Base-by-base conservation (phyloP, 2,329 filamentous ascomycete species). In the Xylaria sp. region DNA sequence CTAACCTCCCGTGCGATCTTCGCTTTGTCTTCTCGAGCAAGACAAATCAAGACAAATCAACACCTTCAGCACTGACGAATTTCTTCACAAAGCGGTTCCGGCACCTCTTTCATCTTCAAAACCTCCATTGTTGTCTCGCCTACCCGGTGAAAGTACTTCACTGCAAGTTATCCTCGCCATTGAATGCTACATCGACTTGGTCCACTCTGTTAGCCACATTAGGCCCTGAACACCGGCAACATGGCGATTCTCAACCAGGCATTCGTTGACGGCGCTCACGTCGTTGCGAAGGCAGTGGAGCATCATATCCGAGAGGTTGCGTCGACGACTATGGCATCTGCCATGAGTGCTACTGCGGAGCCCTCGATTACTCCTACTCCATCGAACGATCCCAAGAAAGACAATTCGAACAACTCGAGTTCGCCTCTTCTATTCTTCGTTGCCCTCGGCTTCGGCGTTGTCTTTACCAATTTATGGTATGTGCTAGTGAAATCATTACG, bases 381-480 rank as follows among this genome's bases (percentile, higher is more conserved):
- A 5, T 54, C 63, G 30, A 67, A 62, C 47, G 49, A 67, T 52
- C 54, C 61, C 58, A 56, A 67, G 62, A 64, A 64, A 56, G 61
- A 62, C 13, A 59, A 60, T 16, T 19, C 48, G 8, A 79, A 83
- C 82, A 42, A 63, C 6, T 88, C 85, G 50, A 90, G 83, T 72
- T 92, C 89, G 44, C 90, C 90, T 46, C 75, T 94, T 59, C 79
- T 94, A 4, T 97, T 97, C 78, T 97, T 97, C 73, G 92, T 97
- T 59, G 93, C 94, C 13, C 80, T 99, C 35, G 94, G 94, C 3
- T 97, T 99, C 70, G 94, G 94, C 68, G 94, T 99, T 18, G 94
- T 99, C 50, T 99, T 99, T 72, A 99, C 94, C 54, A 99, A 99
- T 75, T 79, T 99, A 75, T 99, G 94, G 94, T 97, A 82, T 79